These are phyloP conservation scores for Aspergillus fumigatus DNA, from an alignment of 2,329 filamentous ascomycete species.

Conservation along the genomic window DNA sequence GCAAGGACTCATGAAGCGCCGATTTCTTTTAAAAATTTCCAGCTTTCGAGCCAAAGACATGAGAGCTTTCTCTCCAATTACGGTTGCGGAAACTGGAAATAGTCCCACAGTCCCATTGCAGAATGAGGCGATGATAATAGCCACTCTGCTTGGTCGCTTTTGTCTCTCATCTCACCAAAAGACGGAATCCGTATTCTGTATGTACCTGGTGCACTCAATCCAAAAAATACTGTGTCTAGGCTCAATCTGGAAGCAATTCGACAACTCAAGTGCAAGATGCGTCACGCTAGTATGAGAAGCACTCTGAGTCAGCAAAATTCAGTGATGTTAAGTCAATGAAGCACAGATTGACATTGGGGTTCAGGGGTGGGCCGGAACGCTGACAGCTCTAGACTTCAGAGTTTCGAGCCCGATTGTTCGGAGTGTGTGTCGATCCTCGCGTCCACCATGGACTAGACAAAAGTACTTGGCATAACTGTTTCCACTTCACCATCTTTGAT, in stretches of 20 bases:
- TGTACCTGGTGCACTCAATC: neutral
- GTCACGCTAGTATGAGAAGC: neutral
- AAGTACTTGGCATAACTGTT: conserved; percentile 4
- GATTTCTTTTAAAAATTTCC: neutral
- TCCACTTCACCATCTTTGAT: conserved; percentile 1
- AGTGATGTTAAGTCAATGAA: no score
- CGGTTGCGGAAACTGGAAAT: neutral
- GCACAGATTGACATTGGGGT: neutral
- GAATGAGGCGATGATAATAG: neutral
- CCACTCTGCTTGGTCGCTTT: neutral
- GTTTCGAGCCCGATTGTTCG: neutral
- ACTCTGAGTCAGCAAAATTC: neutral
- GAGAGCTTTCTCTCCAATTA: neutral
- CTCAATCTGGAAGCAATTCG: neutral
- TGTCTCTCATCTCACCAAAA: neutral
- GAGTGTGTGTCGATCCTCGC: neutral
- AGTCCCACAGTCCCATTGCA: neutral
- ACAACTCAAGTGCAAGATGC: neutral
- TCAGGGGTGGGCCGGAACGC: neutral
- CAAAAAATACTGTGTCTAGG: conserved; percentile 1
- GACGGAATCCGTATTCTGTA: neutral
- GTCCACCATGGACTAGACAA: neutral
- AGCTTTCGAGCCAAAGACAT: neutral
- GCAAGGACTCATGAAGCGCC: neutral
- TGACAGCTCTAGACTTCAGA: neutral